phyloP scores from a whole-genome alignment of 1,284 basidiomycete species.

The Stygiomarasmius scandens region DNA sequence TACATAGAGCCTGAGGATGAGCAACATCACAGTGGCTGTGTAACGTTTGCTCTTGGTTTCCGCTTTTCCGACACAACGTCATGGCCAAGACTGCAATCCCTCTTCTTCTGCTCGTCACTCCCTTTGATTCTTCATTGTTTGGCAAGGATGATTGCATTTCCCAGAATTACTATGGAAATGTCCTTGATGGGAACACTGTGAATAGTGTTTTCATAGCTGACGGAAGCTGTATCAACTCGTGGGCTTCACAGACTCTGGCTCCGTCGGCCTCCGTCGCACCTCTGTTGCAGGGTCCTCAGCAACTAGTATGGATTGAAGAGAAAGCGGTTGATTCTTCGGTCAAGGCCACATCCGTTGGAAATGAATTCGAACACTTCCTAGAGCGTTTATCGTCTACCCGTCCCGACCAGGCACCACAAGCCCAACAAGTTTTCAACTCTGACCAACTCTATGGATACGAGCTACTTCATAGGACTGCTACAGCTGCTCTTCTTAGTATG shows the following conservation, averaged over 20 bases:
- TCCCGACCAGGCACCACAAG: slow-evolving; percentile 21
- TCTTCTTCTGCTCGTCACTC: slow-evolving; percentile 40
- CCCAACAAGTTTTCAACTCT: slow-evolving; percentile 30
- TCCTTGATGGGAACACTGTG: slow-evolving; percentile 38
- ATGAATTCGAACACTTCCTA: slow-evolving; percentile 37
- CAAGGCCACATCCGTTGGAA: slow-evolving; percentile 28
- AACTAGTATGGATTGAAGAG: slow-evolving; percentile 67
- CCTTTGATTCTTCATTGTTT: slow-evolving; percentile 38
- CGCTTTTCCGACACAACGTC: neutral
- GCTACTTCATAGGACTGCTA: slow-evolving; percentile 42
- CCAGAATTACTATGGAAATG: slow-evolving; percentile 56
- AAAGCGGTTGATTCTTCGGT: slow-evolving; percentile 49
- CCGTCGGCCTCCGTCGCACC: slow-evolving; percentile 28
- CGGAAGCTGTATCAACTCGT: slow-evolving; percentile 37
- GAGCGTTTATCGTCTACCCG: slow-evolving; percentile 22
- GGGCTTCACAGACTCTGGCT: slow-evolving; percentile 23
- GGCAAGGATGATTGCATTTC: slow-evolving; percentile 46
- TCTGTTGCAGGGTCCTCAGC: slow-evolving; percentile 28
- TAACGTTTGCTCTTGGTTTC: neutral
- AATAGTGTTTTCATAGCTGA: slow-evolving; percentile 53
- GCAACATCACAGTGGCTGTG: too few species aligned
- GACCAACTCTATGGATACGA: slow-evolving; percentile 23
- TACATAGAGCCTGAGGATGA: too few species aligned
- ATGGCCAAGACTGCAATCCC: slow-evolving; percentile 14
- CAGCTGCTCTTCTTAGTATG: slow-evolving; percentile 51